Evolutionary conservation across 306 rosid species (phyloP).

Genomic region (Fragaria nilgerrensis): DNA sequence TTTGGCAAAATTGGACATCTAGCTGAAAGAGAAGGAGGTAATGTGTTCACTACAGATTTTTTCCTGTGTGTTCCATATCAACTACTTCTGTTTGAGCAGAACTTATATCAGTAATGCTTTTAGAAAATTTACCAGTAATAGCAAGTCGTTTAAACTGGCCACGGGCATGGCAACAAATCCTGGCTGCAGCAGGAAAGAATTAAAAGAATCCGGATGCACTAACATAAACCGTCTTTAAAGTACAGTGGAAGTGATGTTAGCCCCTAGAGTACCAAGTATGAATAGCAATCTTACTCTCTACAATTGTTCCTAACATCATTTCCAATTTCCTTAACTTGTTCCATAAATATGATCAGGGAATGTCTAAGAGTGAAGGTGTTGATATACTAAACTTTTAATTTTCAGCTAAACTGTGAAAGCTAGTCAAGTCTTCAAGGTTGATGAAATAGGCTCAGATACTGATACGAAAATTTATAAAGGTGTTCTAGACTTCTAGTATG

Average conservation of each 20-base stretch:
- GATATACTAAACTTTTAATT: neutral
- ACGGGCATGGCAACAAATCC: neutral
- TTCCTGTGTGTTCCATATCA: neutral
- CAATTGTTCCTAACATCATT: neutral
- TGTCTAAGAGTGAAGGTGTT: neutral
- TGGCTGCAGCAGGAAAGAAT: neutral
- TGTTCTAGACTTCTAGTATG: neutral
- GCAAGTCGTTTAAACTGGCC: neutral
- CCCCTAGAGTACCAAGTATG: neutral
- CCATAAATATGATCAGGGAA: neutral
- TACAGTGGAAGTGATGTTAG: neutral
- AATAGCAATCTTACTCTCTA: neutral
- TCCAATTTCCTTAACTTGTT: neutral
- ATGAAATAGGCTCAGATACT: neutral
- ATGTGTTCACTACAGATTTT: neutral
- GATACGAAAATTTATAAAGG: neutral
- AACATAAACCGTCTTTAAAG: neutral
- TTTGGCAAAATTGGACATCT: slow-evolving; percentile 59
- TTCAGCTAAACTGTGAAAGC: neutral
- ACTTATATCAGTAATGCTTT: neutral
- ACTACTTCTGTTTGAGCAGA: neutral
- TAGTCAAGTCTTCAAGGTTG: neutral
- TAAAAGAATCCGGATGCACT: neutral
- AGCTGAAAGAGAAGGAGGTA: slow-evolving; percentile 84
- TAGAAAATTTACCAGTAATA: neutral